Base-by-base conservation (phyloP, 2,329 filamentous ascomycete genomes). In the Juglanconis sp. region DNA sequence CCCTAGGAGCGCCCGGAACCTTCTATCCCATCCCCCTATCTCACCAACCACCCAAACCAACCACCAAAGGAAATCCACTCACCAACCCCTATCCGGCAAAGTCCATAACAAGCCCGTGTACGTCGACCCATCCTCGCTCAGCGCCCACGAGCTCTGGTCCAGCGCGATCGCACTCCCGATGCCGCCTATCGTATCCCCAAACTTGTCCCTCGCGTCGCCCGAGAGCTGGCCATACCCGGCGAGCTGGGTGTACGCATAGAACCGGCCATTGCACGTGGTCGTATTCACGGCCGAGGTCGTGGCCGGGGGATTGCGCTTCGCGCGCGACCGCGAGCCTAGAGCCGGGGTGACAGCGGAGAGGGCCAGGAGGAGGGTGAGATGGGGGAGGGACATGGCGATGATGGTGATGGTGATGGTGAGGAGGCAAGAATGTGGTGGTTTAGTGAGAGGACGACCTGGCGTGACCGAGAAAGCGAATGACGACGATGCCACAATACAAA, bases 111-210 rank as follows among this genome's bases (percentile, higher is more conserved):
- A 79, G 15, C 87, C 88, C 2, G 79, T 78, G 69, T 90, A 91
- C 5, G 70, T 77, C 56, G 75, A 76, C 66, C 74, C 78, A 15
- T 57, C 53, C 13, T n/a, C 42, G 5, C 70, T 70, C 68, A 81
- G 83, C 65, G 77, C 80, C 87, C 87, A 91, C 8, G 81, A 53
- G 40, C 34, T 36, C 35, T 30, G 53, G 3, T 60, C 59, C 34
- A 49, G 38, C 34, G 42, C 54, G 5, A 57, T 53, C 3, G 58
- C 53, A 15, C 53, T 60, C 8, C 89, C 89, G 55, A 89, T 77
- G 1, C 87, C 86, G 42, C 86, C 87, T 35, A 91, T 75, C 0
- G 87, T 91, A 68, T 91, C 88, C 35, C 87, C 87, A 65, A 82
- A 87, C 68, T 87, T 86, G 73, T 91, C 89, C 36, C 79, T 76